phyloP scores from a whole-genome alignment of 106 monocot species.

The Phalaenopsis equestris region DNA sequence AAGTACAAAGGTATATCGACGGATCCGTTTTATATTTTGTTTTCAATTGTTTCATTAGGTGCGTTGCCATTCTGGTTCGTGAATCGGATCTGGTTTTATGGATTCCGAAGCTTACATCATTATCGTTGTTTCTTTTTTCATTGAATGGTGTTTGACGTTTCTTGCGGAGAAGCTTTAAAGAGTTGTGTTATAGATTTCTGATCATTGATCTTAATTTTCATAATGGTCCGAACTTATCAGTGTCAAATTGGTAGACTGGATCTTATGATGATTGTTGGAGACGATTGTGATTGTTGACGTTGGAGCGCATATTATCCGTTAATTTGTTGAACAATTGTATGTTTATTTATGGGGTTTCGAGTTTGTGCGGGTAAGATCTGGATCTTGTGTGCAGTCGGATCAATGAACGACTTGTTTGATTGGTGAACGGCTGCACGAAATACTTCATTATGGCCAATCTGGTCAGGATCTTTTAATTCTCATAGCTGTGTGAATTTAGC shows the following conservation, averaged over 20 bases:
- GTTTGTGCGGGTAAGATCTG: not conserved
- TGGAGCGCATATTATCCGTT: not conserved
- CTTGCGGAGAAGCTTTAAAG: not conserved
- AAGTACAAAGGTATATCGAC: conserved; percentile 7
- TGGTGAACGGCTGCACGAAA: not conserved
- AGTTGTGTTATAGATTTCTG: not conserved
- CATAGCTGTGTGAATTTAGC: no score
- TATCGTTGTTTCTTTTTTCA: not conserved
- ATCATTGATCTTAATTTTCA: not conserved
- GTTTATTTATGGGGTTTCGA: not conserved
- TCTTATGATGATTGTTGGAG: not conserved
- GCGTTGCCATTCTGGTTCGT: not conserved
- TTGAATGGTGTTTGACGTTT: not conserved
- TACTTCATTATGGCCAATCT: not conserved
- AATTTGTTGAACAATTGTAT: not conserved
- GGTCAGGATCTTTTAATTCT: no score
- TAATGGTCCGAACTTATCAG: not conserved
- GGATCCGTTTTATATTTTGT: not conserved
- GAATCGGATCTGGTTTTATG: not conserved
- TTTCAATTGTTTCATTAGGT: not conserved
- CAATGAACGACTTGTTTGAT: not conserved
- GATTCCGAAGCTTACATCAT: not conserved
- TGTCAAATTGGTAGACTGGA: not conserved
- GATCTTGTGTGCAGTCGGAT: not conserved
- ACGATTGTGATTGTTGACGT: not conserved